Evolutionary conservation across 208 protist species (phyloP).

Genomic region (Leishmania mexicana): DNA sequence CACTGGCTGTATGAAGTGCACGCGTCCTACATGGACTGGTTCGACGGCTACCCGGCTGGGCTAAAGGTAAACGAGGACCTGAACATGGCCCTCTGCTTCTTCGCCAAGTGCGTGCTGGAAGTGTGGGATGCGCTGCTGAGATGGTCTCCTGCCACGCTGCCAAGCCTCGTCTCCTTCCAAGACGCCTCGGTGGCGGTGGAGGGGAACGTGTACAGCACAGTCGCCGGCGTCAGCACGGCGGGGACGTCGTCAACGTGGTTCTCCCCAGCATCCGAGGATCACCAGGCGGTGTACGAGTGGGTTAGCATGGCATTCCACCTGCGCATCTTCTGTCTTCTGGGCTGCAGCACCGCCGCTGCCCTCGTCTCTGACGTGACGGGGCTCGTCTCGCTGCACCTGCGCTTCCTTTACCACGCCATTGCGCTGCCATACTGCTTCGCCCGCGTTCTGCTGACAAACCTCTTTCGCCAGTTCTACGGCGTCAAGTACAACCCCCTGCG

Average conservation of each 20-base stretch:
- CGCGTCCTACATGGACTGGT: constrained; percentile 91
- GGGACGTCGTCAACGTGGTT: not conserved
- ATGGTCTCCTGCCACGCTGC: constrained; percentile 29
- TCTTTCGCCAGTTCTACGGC: constrained; percentile 89
- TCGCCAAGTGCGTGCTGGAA: constrained; percentile 71
- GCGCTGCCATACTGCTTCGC: constrained; percentile 75
- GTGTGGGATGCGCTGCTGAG: constrained; percentile 66
- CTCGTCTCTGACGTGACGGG: constrained; percentile 80
- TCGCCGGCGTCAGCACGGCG: not conserved
- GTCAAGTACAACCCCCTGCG: constrained; percentile 95
- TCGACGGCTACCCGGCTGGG: constrained; percentile 92
- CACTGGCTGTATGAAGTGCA: constrained; percentile 77
- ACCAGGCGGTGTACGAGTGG: constrained; percentile 56
- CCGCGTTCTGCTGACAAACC: constrained; percentile 46
- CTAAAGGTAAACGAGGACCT: constrained; percentile 95
- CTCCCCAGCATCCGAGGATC: constrained; percentile 14
- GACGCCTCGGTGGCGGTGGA: not conserved
- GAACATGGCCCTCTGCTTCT: constrained; percentile 84
- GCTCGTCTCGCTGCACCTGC: constrained; percentile 84
- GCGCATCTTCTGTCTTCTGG: constrained; percentile 75
- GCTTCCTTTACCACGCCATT: constrained; percentile 71
- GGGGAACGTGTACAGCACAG: not conserved
- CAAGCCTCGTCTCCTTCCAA: constrained; percentile 29
- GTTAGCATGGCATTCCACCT: constrained; percentile 55
- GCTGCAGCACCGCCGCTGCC: constrained; percentile 71